Percentiles rank a stretch among this genome's conserved stretches.
Conservation (phyloP, 2,329 filamentous ascomycete genomes). For the Pseudonectria foliicola region DNA sequence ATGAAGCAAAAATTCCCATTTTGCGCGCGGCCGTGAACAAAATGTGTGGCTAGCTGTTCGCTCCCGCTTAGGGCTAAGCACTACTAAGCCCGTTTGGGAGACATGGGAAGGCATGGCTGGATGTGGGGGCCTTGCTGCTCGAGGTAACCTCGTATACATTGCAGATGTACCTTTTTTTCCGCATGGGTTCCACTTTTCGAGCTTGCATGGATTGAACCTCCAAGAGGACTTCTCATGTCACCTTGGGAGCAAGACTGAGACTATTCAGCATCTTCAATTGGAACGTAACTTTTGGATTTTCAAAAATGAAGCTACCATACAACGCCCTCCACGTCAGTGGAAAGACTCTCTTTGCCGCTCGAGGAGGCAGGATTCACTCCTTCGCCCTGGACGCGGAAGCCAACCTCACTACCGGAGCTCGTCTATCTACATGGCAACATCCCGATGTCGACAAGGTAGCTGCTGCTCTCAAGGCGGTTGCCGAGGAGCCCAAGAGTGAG, state of each 20-base stretch:
- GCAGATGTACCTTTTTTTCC: constrained; percentile 29
- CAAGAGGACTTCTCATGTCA: neutral
- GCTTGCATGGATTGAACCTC: neutral
- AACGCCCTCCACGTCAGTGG: constrained; percentile 53
- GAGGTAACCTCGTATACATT: no score
- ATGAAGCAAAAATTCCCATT: constrained; percentile 18
- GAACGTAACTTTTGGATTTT: neutral
- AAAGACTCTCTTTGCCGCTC: constrained; percentile 62
- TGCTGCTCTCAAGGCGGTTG: constrained; percentile 19
- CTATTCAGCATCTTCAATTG: no score
- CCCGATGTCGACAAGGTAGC: constrained; percentile 32
- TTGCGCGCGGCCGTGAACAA: constrained; percentile 11
- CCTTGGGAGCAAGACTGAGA: constrained; percentile 3
- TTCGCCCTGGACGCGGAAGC: constrained; percentile 53
- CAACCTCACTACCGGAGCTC: constrained; percentile 49
- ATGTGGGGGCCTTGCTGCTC: no score
- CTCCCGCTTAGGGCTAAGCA: constrained; percentile 31
- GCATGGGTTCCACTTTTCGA: neutral
- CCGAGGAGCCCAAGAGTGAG: neutral
- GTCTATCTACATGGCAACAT: constrained; percentile 57
- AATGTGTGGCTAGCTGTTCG: constrained; percentile 24
- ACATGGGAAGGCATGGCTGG: constrained; percentile 3
- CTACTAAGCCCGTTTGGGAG: constrained; percentile 20
- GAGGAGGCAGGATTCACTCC: constrained; percentile 63
- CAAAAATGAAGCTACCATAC: constrained; percentile 51